Base-by-base conservation (phyloP, 2,329 filamentous ascomycete genomes). In the Fusarium nelsonii region DNA sequence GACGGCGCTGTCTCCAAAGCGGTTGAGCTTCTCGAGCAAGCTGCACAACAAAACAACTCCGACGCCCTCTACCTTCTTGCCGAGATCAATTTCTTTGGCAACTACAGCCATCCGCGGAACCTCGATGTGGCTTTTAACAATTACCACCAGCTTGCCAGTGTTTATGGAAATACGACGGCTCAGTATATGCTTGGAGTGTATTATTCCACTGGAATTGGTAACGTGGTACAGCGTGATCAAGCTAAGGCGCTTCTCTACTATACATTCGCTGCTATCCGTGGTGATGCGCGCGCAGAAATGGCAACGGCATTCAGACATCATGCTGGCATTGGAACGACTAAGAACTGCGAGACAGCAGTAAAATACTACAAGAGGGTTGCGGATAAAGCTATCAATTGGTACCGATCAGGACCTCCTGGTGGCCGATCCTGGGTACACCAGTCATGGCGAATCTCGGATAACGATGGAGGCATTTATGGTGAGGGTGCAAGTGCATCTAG, bases 71-170 rank as follows among this genome's bases (percentile, higher is more conserved):
- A 91, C 76, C 84, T 97, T 16, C 85, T 99, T 26, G 96, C 93
- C 18, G 93, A 99, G 78, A 91, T 99, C 86, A 97, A 97, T 82
- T 98, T 98, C 80, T 94, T 96, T 75, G 96, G 96, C 77, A 97
- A 98, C 80, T 97, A 91, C 80, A 92, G 92, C 23, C 87, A 97
- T 75, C 94, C 95, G 3, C 87, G 91, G 69, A 90, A 97, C 77
- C 93, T 97, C 72, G 84, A 87, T 33, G 85, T 88, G 48, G 93
- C 96, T 0, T 97, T 97, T 77, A 84, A 87, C 69, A 87, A 93
- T 81, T 99, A 98, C 79, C 84, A 92, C 66, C 85, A 90, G 65
- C 85, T 99, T 55, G 93, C 95, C 4, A 85, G 86, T 18, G 78
- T 90, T 62, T 87, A 91, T 70, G 96, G 95, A 44, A 98, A 99